These are phyloP conservation scores for Penicillium sp. DNA, from an alignment of 2,329 filamentous ascomycete genomes.

Conservation along the genomic window DNA sequence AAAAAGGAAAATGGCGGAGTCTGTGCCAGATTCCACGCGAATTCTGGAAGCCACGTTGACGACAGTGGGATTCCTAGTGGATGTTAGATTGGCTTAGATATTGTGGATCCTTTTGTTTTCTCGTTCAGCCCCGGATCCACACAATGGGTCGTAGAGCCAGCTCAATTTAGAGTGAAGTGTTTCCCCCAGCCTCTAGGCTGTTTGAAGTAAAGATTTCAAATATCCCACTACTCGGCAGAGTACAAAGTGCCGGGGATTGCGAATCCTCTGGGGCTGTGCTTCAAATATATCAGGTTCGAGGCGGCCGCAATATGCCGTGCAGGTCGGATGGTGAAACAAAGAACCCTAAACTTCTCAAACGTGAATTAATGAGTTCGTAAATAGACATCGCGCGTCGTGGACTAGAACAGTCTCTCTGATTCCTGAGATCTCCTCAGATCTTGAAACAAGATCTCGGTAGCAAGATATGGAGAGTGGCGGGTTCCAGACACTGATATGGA, in stretches of 20 bases:
- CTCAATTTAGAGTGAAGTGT: neutral
- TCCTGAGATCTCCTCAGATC: neutral
- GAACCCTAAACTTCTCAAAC: neutral
- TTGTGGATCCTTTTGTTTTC: neutral
- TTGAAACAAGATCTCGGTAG: neutral
- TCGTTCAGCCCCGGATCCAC: constrained; percentile 28
- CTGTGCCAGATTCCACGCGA: constrained; percentile 19
- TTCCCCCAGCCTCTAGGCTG: neutral
- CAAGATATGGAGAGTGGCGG: neutral
- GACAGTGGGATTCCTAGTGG: constrained; percentile 12
- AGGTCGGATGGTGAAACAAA: constrained; percentile 8
- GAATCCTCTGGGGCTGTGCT: neutral
- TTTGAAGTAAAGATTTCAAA: neutral
- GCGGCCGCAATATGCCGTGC: constrained; percentile 5
- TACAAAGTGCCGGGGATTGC: neutral
- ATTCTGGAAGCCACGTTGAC: constrained; percentile 33
- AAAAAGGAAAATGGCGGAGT: constrained; percentile 1
- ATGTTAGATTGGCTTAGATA: constrained; percentile 2
- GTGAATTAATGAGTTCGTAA: neutral
- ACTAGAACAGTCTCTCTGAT: neutral
- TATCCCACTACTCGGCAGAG: neutral
- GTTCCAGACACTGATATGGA: neutral
- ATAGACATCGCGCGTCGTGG: neutral
- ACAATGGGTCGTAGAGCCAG: constrained; percentile 1
- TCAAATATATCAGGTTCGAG: constrained; percentile 1